Percentiles rank a stretch among this genome's conserved stretches.
Evolutionary conservation across 2,329 filamentous ascomycete genomes (phyloP).

Genomic region (Ceratocystis ficicola): DNA sequence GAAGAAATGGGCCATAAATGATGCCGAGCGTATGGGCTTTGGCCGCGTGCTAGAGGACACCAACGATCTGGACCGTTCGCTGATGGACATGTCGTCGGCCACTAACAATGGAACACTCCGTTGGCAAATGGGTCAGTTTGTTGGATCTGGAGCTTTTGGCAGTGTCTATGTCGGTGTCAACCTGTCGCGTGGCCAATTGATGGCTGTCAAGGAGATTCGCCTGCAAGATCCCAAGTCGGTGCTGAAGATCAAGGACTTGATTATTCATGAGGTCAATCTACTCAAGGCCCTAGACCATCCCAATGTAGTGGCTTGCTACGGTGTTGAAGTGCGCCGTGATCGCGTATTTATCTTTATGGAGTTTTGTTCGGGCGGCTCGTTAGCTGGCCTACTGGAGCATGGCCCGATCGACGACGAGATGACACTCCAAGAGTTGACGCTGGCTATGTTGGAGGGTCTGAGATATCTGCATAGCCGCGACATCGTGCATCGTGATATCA

Average conservation of each 20-base stretch:
- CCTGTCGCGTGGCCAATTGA: constrained; percentile 84
- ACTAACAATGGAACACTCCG: constrained; percentile 90
- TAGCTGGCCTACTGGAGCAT: constrained; percentile 82
- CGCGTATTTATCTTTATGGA: constrained; percentile 99
- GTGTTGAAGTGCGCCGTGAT: constrained; percentile 94
- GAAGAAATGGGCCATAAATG: constrained; percentile 61
- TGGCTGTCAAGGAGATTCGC: constrained; percentile 98
- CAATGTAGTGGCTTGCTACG: constrained; percentile 94
- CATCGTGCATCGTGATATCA: constrained; percentile 94
- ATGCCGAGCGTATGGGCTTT: constrained; percentile 74
- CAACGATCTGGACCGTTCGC: constrained; percentile 88
- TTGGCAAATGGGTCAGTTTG: constrained; percentile 98
- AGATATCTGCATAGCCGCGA: constrained; percentile 84
- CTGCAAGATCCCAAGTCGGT: constrained; percentile 88
- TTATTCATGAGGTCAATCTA: constrained; percentile 93
- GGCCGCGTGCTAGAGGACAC: constrained; percentile 86
- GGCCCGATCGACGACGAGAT: constrained; percentile 96
- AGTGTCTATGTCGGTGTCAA: constrained; percentile 97
- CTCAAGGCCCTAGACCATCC: constrained; percentile 91
- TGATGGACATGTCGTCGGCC: constrained; percentile 86
- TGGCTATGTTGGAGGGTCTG: constrained; percentile 87
- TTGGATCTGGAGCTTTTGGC: constrained; percentile 92
- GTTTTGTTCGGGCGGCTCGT: constrained; percentile 88
- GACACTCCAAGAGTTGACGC: constrained; percentile 89
- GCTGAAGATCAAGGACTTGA: constrained; percentile 83